Conservation (phyloP, 1,139 yeast genomes). For the Suhomyces taliae region DNA sequence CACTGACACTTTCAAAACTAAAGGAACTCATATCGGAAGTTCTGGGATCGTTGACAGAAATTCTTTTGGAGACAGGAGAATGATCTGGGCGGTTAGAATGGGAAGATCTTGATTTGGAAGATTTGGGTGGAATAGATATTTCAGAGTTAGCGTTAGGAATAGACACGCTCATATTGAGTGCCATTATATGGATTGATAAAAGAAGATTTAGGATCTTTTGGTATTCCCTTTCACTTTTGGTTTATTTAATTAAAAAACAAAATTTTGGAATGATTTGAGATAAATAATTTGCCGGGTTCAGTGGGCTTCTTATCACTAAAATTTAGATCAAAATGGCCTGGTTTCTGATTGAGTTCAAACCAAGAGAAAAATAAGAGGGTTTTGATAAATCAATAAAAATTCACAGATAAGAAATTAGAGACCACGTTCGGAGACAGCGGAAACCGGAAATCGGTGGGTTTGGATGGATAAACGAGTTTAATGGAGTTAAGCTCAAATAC, state of each 20-base stretch:
- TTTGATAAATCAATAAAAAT: too few species aligned
- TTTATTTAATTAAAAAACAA: too few species aligned
- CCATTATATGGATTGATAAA: neutral
- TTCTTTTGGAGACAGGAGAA: constrained; percentile 3
- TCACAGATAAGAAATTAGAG: neutral
- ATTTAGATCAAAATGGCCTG: too few species aligned
- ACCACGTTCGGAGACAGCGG: neutral
- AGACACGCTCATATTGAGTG: constrained; percentile 4
- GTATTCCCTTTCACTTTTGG: too few species aligned
- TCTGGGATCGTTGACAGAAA: constrained; percentile 5
- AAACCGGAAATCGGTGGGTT: neutral
- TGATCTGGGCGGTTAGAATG: neutral
- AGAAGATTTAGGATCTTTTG: neutral
- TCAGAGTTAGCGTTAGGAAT: neutral
- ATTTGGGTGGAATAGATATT: neutral
- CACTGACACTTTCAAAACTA: constrained; percentile 2
- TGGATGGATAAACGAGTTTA: too few species aligned
- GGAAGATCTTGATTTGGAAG: constrained; percentile 1
- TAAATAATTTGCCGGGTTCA: too few species aligned
- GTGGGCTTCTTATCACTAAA: too few species aligned
- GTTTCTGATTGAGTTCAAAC: too few species aligned
- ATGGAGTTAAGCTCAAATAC: too few species aligned
- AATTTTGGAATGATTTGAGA: too few species aligned
- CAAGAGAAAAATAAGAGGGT: too few species aligned
- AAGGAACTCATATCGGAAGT: constrained; percentile 3